phyloP scores from a whole-genome alignment of 768 basidiomycete species.

The Cystofilobasidium macerans region DNA sequence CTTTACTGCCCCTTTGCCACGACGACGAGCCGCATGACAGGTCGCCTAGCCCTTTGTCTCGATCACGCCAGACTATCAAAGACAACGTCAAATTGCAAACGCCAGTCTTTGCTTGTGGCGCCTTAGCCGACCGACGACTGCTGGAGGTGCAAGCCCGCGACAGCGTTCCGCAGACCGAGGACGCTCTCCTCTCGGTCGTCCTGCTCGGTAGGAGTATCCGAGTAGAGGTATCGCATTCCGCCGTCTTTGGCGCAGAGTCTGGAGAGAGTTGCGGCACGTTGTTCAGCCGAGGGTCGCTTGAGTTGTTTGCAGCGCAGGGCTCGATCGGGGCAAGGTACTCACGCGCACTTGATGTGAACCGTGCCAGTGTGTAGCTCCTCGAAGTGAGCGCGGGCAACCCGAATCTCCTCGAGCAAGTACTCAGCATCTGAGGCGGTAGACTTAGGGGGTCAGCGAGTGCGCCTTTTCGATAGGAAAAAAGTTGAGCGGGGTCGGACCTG shows the following conservation, averaged over 20 bases:
- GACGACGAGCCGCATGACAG: no score
- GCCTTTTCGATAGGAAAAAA: background rate
- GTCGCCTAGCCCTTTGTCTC: no score
- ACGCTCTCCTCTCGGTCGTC: background rate
- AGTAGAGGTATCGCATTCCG: conserved; percentile 8
- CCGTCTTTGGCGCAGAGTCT: conserved; percentile 10
- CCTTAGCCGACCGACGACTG: no score
- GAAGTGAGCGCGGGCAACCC: conserved; percentile 16
- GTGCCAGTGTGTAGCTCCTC: conserved; percentile 19
- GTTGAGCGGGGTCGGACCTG: background rate
- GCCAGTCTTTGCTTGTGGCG: no score
- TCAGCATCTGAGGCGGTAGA: background rate
- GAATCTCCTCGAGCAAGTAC: conserved; percentile 16
- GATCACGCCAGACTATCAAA: no score
- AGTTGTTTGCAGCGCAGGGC: background rate
- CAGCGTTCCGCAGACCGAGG: background rate
- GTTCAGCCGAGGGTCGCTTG: background rate
- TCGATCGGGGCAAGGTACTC: background rate
- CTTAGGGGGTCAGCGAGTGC: background rate
- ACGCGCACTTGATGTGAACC: conserved; percentile 20
- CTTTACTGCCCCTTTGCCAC: no score
- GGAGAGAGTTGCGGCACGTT: no score
- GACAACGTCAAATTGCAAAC: no score
- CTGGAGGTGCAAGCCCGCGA: background rate
- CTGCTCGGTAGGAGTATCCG: background rate